These are phyloP conservation scores for Dendrobium chrysotoxum DNA, from an alignment of 106 monocot genomes.

Conservation along the genomic window DNA sequence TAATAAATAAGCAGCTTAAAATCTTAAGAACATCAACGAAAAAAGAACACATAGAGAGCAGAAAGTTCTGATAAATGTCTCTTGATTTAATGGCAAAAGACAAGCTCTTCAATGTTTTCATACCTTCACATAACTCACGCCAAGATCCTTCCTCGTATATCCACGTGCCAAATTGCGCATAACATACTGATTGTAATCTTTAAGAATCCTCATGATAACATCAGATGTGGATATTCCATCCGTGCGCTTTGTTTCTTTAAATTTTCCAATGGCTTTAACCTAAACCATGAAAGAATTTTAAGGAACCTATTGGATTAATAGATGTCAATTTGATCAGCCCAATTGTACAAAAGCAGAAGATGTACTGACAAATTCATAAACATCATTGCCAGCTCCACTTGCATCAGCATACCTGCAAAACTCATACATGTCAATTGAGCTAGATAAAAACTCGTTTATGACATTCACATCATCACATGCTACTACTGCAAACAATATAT, in stretches of 20 bases:
- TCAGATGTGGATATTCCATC: constrained; percentile 82
- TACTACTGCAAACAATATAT: too few relatives aligned
- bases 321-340: background rate
- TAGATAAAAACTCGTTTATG: too few relatives aligned
- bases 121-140: constrained; percentile 87
- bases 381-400: constrained; percentile 80
- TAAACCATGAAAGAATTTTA: constrained; percentile 9
- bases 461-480: too few relatives aligned
- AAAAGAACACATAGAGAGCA: background rate
- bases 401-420: constrained; percentile 71
- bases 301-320: background rate
- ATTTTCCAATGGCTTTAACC: constrained; percentile 79
- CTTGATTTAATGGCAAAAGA: background rate
- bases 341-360: background rate
- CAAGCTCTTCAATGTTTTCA: background rate
- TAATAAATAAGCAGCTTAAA: background rate
- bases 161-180: constrained; percentile 89
- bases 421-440: too few relatives aligned
- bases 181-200: constrained; percentile 80
- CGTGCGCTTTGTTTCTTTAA: constrained; percentile 83
- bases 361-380: constrained; percentile 77
- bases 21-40: background rate
- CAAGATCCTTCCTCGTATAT: constrained; percentile 73
- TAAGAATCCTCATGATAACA: constrained; percentile 85
- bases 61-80: background rate